Percentiles rank a stretch among this genome's conserved stretches.
Evolutionary conservation across 768 basidiomycete species (phyloP).

Genomic region (Termitomyces sp.): DNA sequence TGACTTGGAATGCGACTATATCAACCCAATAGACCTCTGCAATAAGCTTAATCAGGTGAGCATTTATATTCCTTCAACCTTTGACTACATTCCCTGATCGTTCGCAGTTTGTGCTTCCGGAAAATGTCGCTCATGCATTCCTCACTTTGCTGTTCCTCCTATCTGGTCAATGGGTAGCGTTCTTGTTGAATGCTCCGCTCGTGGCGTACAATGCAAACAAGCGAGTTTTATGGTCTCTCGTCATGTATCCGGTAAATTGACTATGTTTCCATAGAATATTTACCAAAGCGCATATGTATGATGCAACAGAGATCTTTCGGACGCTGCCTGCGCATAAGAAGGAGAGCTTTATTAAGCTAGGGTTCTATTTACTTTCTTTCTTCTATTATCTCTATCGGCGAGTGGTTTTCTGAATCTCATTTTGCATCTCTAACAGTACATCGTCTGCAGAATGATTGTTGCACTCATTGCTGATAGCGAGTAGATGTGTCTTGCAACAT

Average conservation of each 20-base stretch:
- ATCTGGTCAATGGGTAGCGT: constrained; percentile 92
- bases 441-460: constrained; percentile 67
- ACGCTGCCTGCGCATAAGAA: constrained; percentile 93
- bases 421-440: neutral
- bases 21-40: constrained; percentile 99
- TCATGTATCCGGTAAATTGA: neutral
- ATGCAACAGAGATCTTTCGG: constrained; percentile 98
- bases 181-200: constrained; percentile 86
- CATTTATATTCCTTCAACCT: constrained; percentile 5
- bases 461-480: constrained; percentile 81
- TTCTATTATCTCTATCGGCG: constrained; percentile 91
- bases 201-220: constrained; percentile 93
- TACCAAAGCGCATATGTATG: constrained; percentile 96
- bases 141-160: constrained; percentile 89
- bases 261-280: constrained; percentile 58
- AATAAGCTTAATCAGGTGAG: constrained; percentile 97
- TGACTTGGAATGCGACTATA: constrained; percentile 98
- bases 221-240: constrained; percentile 43
- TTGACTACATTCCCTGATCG: neutral
- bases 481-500: constrained; percentile 21
- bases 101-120: constrained; percentile 89
- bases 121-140: constrained; percentile 93
- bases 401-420: constrained; percentile 22
- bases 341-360: constrained; percentile 93
- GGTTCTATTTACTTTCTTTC: constrained; percentile 88